These are phyloP conservation scores for Ilex asprella DNA, from an alignment of 257 asterid species.

Conservation along the genomic window DNA sequence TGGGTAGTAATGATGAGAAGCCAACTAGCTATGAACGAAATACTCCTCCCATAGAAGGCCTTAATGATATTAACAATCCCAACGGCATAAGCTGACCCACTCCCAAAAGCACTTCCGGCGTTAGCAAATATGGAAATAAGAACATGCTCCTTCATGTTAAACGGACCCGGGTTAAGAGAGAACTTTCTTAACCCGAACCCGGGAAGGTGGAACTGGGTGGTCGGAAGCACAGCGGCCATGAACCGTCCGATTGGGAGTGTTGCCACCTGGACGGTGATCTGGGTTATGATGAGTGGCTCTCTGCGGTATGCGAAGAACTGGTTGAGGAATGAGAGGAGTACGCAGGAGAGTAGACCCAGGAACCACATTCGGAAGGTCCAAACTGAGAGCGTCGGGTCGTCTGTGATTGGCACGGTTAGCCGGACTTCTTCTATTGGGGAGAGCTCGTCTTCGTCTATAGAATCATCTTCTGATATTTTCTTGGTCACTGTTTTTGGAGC, in stretches of 20 bases:
- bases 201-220: slow-evolving; percentile 31
- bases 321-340: slow-evolving; percentile 39
- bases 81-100: slow-evolving; percentile 56
- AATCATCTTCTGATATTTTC: no score
- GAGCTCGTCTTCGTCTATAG: slow-evolving; percentile 11
- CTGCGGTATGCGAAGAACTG: slow-evolving; percentile 51
- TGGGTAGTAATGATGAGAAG: slow-evolving; percentile 58
- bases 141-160: slow-evolving; percentile 67
- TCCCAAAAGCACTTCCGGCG: slow-evolving; percentile 49
- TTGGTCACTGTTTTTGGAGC: no score
- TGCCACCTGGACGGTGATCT: slow-evolving; percentile 52
- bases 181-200: slow-evolving; percentile 35
- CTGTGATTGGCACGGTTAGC: slow-evolving; percentile 37
- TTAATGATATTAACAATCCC: slow-evolving; percentile 48
- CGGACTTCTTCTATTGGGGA: slow-evolving; percentile 62
- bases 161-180: slow-evolving; percentile 65
- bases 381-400: slow-evolving; percentile 54
- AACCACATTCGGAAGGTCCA: slow-evolving; percentile 80
- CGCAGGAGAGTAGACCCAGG: slow-evolving; percentile 41
- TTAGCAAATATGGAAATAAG: slow-evolving; percentile 64
- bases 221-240: slow-evolving; percentile 53
- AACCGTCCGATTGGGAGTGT: slow-evolving; percentile 53
- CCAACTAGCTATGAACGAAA: slow-evolving; percentile 45
- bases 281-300: slow-evolving; percentile 36
- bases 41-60: slow-evolving; percentile 45